Evolutionary conservation across 73 alveolate genomes (phyloP).

Genomic region (Halteria grandinella): DNA sequence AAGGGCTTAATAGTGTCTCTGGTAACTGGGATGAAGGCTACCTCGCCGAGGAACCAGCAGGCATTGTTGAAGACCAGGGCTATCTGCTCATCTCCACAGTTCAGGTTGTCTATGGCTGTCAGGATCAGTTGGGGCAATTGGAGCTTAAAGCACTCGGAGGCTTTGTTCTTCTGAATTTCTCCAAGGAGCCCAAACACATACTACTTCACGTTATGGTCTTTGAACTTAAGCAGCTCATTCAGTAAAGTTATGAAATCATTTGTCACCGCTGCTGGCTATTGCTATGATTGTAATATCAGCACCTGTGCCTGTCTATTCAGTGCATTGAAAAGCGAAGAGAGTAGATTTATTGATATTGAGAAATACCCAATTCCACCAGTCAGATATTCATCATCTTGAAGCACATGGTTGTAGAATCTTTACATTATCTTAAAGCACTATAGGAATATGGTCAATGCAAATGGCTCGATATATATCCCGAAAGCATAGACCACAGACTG

Average conservation of each 20-base stretch:
- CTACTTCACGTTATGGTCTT: constrained; percentile 13
- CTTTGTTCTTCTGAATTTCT: constrained; percentile 39
- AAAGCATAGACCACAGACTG: constrained; percentile 38
- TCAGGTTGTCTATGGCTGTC: constrained; percentile 21
- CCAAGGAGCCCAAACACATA: constrained; percentile 49
- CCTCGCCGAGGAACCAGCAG: constrained; percentile 61
- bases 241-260: constrained; percentile 42
- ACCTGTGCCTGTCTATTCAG: constrained; percentile 32
- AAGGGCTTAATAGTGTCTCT: constrained; percentile 32
- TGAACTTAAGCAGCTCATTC: background rate
- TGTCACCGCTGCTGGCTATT: no score
- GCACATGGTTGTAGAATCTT: constrained; percentile 8
- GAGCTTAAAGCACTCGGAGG: background rate
- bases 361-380: constrained; percentile 17
- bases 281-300: constrained; percentile 3
- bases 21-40: background rate
- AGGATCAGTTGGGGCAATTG: constrained; percentile 28
- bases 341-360: constrained; percentile 37
- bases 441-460: constrained; percentile 42
- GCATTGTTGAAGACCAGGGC: constrained; percentile 54
- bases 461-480: constrained; percentile 50
- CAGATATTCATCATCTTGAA: background rate
- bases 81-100: background rate
- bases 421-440: constrained; percentile 54
- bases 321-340: constrained; percentile 40